Evolutionary conservation across 352 stramenopile genomes (phyloP).

Genomic region (Pythium angustatum): DNA sequence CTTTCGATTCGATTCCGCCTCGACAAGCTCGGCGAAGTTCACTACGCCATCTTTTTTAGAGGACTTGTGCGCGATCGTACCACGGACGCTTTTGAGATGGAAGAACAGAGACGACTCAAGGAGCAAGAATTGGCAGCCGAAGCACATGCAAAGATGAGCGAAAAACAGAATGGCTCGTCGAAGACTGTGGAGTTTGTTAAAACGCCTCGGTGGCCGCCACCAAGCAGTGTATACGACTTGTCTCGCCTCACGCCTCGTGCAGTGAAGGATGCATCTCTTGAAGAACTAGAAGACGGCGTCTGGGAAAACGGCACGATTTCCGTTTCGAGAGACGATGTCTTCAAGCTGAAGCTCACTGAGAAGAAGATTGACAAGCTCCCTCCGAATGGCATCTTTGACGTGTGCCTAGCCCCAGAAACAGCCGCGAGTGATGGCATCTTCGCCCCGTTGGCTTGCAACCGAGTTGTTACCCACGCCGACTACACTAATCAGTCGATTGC

Average conservation of each 20-base stretch:
- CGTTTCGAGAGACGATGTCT: conserved; percentile 67
- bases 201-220: conserved; percentile 45
- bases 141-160: conserved; percentile 9
- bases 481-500: conserved; percentile 76
- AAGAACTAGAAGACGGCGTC: conserved; percentile 61
- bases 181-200: conserved; percentile 27
- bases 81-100: conserved; percentile 5
- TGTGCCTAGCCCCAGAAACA: conserved; percentile 76
- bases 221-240: conserved; percentile 47
- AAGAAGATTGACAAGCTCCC: conserved; percentile 71
- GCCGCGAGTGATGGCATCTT: conserved; percentile 69
- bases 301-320: conserved; percentile 78
- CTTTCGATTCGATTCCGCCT: conserved; percentile 59
- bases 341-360: conserved; percentile 41
- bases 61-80: conserved; percentile 33
- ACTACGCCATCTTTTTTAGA: conserved; percentile 78
- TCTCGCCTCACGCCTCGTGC: conserved; percentile 40
- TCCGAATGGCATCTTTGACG: conserved; percentile 67
- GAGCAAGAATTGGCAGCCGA: conserved; percentile 16
- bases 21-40: conserved; percentile 63
- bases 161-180: conserved; percentile 10
- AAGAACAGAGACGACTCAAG: conserved; percentile 19
- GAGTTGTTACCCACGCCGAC: conserved; percentile 65
- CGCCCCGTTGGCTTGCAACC: conserved; percentile 39
- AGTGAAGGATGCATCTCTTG: conserved; percentile 54